These are phyloP conservation scores for Suillus fuscotomentosus DNA, from an alignment of 768 basidiomycete species.

Conservation along the genomic window DNA sequence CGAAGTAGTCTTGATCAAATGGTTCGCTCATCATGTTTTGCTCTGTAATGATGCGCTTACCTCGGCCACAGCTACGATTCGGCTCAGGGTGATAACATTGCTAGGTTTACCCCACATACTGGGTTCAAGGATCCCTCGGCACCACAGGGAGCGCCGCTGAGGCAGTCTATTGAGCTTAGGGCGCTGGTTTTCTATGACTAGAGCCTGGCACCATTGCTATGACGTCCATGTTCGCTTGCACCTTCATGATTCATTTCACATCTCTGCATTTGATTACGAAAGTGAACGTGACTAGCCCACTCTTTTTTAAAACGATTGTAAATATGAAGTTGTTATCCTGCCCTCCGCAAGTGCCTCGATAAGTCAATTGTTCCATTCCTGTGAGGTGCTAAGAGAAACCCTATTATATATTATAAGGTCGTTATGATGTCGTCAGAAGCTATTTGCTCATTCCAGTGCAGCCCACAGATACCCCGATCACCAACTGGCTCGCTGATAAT, in stretches of 20 bases:
- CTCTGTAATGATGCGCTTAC: background rate
- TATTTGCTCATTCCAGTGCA: too few species aligned
- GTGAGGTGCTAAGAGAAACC: background rate
- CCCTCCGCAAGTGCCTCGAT: background rate
- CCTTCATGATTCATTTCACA: background rate
- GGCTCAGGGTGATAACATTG: slow-evolving; percentile 44
- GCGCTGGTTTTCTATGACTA: slow-evolving; percentile 62
- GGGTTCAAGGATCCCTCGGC: slow-evolving; percentile 56
- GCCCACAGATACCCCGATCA: too few species aligned
- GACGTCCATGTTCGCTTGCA: background rate
- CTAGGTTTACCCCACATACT: slow-evolving; percentile 61
- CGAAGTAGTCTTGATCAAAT: slow-evolving; percentile 53
- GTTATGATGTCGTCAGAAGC: too few species aligned
- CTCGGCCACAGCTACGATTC: slow-evolving; percentile 36
- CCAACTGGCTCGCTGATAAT: too few species aligned
- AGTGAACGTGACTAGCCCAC: background rate
- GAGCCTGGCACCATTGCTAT: slow-evolving; percentile 9
- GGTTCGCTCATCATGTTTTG: slow-evolving; percentile 25
- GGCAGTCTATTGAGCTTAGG: slow-evolving; percentile 62
- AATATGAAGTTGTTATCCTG: background rate
- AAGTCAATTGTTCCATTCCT: background rate
- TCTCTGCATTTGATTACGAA: background rate
- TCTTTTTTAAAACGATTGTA: background rate
- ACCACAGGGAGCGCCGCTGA: slow-evolving; percentile 44
- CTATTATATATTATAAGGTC: too few species aligned